Conservation (phyloP, 208 protist genomes). For the Trypanosoma melophagium region DNA sequence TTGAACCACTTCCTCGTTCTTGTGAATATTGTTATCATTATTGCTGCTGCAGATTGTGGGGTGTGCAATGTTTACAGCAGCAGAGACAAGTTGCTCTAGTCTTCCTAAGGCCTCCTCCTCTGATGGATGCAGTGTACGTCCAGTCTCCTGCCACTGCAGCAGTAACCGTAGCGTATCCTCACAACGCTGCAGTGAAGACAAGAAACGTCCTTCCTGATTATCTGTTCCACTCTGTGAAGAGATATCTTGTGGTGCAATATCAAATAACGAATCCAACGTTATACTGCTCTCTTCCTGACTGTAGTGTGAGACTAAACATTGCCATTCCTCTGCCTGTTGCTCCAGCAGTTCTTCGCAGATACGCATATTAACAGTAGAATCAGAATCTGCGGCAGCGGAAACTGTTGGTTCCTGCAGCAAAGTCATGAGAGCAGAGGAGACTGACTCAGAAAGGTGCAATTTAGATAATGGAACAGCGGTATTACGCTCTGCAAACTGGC, state of each 20-base stretch:
- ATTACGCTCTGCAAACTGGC: slow-evolving; percentile 41
- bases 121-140: slow-evolving; percentile 2
- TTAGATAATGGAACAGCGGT: slow-evolving; percentile 32
- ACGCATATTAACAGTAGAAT: background rate
- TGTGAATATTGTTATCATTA: background rate
- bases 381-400: background rate
- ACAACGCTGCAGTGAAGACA: slow-evolving; percentile 11
- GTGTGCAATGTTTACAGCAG: slow-evolving; percentile 10
- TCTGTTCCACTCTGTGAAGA: slow-evolving; percentile 14
- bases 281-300: background rate
- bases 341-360: slow-evolving; percentile 1
- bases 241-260: background rate
- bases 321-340: slow-evolving; percentile 9
- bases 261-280: background rate
- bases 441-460: slow-evolving; percentile 38
- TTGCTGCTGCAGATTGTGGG: background rate
- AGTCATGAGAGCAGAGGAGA: slow-evolving; percentile 35
- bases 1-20: background rate
- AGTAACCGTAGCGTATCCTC: slow-evolving; percentile 16
- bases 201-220: slow-evolving; percentile 1
- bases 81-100: slow-evolving; percentile 15
- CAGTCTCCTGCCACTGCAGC: slow-evolving; percentile 17
- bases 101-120: slow-evolving; percentile 12
- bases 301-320: background rate
- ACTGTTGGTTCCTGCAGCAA: slow-evolving; percentile 28